Evolutionary conservation across 352 stramenopile genomes (phyloP), one percentile per base, ranked within the genome.

Genomic region (Globisporangium canariense): DNA sequence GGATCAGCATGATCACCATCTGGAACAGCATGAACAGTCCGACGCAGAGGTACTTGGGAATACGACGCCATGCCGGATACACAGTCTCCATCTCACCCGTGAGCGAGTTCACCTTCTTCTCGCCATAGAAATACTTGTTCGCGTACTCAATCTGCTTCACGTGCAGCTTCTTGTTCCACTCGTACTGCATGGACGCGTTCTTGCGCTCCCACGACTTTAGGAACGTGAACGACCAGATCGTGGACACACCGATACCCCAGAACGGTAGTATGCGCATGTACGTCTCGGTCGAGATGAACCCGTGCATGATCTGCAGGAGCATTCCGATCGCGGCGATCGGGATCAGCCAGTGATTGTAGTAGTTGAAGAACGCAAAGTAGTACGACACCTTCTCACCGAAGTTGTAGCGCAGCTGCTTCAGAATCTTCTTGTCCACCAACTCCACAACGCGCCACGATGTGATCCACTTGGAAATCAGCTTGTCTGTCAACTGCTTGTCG

Each of bases 301-400:
- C 72, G 46, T 76, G 77, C 8, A 89, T 41, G 13, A 88, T 41
- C 25, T 87, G 73, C 54, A 91, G 65, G n/a, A 88, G 53, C 34
- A 90, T 73, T 0, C 87, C 87, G 18, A 88, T 45, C 8, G 79
- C 65, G n/a, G 85, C 87, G 28, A 96, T 75, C 36, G 87, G 87
- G 28, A 94, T 74, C 7, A 96, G 72, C 65, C 74, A 77, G 16
- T 69, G 76, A 60, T 93, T 92, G 80, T 96, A 96, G 53, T 83
- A 93, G 58, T 92, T 83, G 58, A 92, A 76, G 52, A 93, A 93
- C 41, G 83, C 86, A 57, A 94, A 96, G 66, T 96, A 96, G 69
- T 92, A 96, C 50, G 85, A 77, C 38, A 96, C 87, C 45, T 93
- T 93, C 51, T 96, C 87, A 30, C 87, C 87, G 68, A 94, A 96